phyloP scores from a whole-genome alignment of 495 filamentous ascomycete genomes.

The Hyaloscypha bicolor region DNA sequence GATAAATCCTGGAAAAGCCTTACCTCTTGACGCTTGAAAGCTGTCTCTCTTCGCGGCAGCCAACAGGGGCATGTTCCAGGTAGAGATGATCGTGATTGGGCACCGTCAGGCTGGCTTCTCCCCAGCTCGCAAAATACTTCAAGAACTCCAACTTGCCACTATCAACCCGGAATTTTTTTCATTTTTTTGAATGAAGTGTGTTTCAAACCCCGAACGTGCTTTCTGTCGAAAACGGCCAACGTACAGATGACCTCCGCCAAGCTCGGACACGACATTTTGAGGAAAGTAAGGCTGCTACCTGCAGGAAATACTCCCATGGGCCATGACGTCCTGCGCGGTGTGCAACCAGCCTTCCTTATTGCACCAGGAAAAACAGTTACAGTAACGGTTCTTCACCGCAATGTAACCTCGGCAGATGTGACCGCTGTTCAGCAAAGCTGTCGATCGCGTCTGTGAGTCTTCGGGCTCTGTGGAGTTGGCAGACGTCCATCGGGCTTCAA shows the following conservation, averaged over 20 bases:
- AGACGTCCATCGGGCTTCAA: neutral
- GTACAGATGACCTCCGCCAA: neutral
- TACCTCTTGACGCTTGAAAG: too few species aligned
- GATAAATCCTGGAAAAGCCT: too few species aligned
- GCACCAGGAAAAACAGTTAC: neutral
- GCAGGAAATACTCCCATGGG: neutral
- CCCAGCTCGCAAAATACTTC: neutral
- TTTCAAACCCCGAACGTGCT: neutral
- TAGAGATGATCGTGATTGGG: neutral
- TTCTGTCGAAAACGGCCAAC: neutral
- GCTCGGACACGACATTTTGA: neutral
- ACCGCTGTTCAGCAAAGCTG: neutral
- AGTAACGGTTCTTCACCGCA: neutral
- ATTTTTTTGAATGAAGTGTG: neutral
- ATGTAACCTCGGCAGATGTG: constrained; percentile 2
- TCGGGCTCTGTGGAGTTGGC: neutral
- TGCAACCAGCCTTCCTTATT: neutral
- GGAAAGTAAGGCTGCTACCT: neutral
- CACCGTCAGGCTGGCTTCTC: neutral
- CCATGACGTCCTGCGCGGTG: neutral
- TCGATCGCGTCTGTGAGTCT: neutral
- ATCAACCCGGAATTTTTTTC: neutral
- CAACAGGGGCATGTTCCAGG: neutral
- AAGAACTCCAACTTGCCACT: neutral
- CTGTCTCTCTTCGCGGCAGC: neutral